These are phyloP conservation scores for Oxalis stricta DNA, from an alignment of 441 rosid species.

Conservation along the genomic window DNA sequence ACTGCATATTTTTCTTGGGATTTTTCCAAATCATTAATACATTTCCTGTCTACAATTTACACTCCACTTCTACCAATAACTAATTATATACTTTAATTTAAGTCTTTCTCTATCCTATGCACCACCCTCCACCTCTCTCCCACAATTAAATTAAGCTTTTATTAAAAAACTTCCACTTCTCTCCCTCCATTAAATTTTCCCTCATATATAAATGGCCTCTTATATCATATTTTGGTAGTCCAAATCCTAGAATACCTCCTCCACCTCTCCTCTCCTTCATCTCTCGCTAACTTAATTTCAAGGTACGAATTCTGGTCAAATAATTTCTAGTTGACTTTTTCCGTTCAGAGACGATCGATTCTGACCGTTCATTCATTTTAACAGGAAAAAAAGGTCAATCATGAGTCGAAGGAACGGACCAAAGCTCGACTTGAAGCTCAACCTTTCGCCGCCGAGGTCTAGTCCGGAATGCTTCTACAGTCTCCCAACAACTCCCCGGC, in stretches of 20 bases:
- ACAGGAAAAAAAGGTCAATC: too few species aligned
- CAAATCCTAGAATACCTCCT: slow-evolving; percentile 24
- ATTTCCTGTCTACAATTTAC: slow-evolving; percentile 60
- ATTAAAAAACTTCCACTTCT: slow-evolving; percentile 35
- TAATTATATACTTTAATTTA: slow-evolving; percentile 56
- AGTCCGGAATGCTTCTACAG: slow-evolving; percentile 20
- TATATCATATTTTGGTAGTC: too few species aligned
- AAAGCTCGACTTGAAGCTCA: slow-evolving; percentile 78
- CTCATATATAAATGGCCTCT: slow-evolving; percentile 52
- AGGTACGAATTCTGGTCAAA: too few species aligned
- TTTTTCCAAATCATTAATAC: slow-evolving; percentile 38
- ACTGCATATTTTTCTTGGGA: slow-evolving; percentile 27
- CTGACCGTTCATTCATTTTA: too few species aligned
- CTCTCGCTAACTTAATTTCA: too few species aligned
- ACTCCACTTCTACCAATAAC: slow-evolving; percentile 37
- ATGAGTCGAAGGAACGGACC: slow-evolving; percentile 63
- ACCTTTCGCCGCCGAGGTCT: slow-evolving; percentile 69
- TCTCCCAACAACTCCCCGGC: slow-evolving; percentile 57
- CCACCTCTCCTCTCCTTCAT: slow-evolving; percentile 5
- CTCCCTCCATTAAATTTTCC: slow-evolving; percentile 19
- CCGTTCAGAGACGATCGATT: too few species aligned
- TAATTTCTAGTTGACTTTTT: too few species aligned
- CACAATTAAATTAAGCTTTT: slow-evolving; percentile 71
- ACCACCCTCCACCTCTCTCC: slow-evolving; percentile 32
- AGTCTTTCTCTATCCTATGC: slow-evolving; percentile 28